Percentiles rank a stretch among this genome's conserved stretches.
Conservation (phyloP, 768 basidiomycete genomes). For the Boletus subparvulus region DNA sequence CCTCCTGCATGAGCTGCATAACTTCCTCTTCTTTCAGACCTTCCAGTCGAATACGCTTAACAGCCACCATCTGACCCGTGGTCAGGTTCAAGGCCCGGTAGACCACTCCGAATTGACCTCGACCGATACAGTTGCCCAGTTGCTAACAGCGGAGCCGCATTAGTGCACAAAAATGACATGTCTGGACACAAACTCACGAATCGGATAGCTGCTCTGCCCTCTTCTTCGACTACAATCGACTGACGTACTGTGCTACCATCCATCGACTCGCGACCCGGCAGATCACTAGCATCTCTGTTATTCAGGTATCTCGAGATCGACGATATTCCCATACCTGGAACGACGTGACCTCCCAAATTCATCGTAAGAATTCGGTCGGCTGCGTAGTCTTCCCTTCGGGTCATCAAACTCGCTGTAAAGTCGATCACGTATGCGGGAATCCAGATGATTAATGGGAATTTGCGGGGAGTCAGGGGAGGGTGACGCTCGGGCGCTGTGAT, state of each 20-base stretch:
- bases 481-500: conserved; percentile 36
- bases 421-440: conserved; percentile 51
- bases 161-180: conserved; percentile 8
- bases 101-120: conserved; percentile 95
- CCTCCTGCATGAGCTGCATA: conserved; percentile 88
- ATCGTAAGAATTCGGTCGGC: conserved; percentile 67
- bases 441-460: conserved; percentile 27
- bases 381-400: conserved; percentile 47
- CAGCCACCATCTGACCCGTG: conserved; percentile 98
- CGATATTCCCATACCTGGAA: conserved; percentile 73
- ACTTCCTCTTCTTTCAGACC: conserved; percentile 92
- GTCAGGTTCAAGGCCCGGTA: conserved; percentile 92
- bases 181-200: conserved; percentile 58
- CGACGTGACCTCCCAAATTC: conserved; percentile 57
- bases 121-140: conserved; percentile 96
- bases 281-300: conserved; percentile 63
- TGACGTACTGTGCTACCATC: conserved; percentile 65
- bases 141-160: conserved; percentile 52
- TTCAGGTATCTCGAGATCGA: conserved; percentile 54
- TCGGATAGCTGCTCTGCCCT: conserved; percentile 74
- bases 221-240: conserved; percentile 75
- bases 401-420: conserved; percentile 77
- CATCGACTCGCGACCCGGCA: conserved; percentile 57
- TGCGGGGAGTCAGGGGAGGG: conserved; percentile 40
- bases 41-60: conserved; percentile 90